A percentile compares a stretch with the other conserved stretches of the same genome.
phyloP scores from a whole-genome alignment of 306 rosid genomes.

The Heteromeles arbutifolia region DNA sequence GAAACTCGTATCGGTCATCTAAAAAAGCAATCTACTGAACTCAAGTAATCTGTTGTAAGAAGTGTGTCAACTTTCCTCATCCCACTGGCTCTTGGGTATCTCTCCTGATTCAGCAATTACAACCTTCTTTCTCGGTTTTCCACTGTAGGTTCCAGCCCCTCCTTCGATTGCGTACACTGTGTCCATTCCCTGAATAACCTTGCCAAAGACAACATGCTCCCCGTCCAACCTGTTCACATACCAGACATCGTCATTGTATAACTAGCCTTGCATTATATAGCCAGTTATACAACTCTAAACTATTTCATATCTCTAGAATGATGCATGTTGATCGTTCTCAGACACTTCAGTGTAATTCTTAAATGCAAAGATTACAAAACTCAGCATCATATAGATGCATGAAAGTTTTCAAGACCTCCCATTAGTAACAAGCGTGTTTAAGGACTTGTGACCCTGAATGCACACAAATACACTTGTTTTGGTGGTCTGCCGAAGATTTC shows the following conservation, averaged over 20 bases:
- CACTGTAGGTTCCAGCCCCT: constrained; percentile 77
- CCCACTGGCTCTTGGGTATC: constrained; percentile 62
- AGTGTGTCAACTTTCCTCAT: constrained; percentile 46
- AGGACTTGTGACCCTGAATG: background rate
- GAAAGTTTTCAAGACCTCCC: background rate
- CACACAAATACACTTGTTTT: background rate
- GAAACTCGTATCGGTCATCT: constrained; percentile 4
- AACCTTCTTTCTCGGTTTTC: constrained; percentile 78
- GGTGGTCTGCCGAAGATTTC: background rate
- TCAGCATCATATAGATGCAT: background rate
- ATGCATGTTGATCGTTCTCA: background rate
- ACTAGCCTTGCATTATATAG: background rate
- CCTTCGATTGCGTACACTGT: constrained; percentile 71
- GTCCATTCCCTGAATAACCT: constrained; percentile 84
- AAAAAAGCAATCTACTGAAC: constrained; percentile 16
- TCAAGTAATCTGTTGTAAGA: constrained; percentile 4
- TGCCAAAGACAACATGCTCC: constrained; percentile 79
- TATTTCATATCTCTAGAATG: background rate
- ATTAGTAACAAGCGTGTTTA: background rate
- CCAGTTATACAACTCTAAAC: background rate
- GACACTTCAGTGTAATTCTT: background rate
- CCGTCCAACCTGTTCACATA: constrained; percentile 64
- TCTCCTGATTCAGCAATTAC: constrained; percentile 64
- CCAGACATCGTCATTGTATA: background rate
- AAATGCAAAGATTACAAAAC: background rate